These are phyloP conservation scores for Cordyceps tenuipes DNA, from an alignment of 2,329 filamentous ascomycete species.

Conservation along the genomic window DNA sequence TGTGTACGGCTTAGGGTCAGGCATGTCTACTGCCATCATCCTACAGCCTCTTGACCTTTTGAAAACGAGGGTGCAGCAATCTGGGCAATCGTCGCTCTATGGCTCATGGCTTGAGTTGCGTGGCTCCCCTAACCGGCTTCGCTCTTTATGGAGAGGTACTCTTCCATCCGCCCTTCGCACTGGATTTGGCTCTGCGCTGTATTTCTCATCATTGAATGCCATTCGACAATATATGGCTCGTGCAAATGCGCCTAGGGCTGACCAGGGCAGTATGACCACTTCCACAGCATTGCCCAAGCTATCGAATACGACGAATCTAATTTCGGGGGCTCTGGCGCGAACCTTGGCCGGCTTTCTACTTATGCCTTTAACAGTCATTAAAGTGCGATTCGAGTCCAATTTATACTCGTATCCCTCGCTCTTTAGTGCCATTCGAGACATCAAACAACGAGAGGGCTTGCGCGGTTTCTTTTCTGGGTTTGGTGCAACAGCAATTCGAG, in stretches of 20 bases:
- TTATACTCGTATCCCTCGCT: constrained; percentile 78
- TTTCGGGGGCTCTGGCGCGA: constrained; percentile 75
- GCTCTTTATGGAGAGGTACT: constrained; percentile 84
- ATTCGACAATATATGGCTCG: constrained; percentile 52
- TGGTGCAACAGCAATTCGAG: constrained; percentile 83
- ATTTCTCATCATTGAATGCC: constrained; percentile 82
- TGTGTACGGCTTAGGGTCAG: constrained; percentile 76
- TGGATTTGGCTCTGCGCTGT: constrained; percentile 85
- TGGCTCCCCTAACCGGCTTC: constrained; percentile 52
- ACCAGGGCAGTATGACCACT: constrained; percentile 18
- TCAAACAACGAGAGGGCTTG: constrained; percentile 62
- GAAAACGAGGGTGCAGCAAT: constrained; percentile 93
- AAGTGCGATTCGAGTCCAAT: constrained; percentile 89
- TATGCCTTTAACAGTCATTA: constrained; percentile 94
- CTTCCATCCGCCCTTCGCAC: constrained; percentile 89
- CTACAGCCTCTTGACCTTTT: constrained; percentile 93
- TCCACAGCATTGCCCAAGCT: constrained; percentile 75
- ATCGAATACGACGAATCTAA: constrained; percentile 74
- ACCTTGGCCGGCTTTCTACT: constrained; percentile 82
- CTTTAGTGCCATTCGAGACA: constrained; percentile 62
- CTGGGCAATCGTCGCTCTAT: constrained; percentile 57
- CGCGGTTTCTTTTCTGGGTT: constrained; percentile 90
- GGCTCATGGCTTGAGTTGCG: constrained; percentile 31
- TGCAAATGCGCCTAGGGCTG: constrained; percentile 14
- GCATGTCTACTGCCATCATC: constrained; percentile 78